Evolutionary conservation across 352 stramenopile species (phyloP), one percentile per base, ranked within the genome.

Genomic region (Phytophthora cactorum): DNA sequence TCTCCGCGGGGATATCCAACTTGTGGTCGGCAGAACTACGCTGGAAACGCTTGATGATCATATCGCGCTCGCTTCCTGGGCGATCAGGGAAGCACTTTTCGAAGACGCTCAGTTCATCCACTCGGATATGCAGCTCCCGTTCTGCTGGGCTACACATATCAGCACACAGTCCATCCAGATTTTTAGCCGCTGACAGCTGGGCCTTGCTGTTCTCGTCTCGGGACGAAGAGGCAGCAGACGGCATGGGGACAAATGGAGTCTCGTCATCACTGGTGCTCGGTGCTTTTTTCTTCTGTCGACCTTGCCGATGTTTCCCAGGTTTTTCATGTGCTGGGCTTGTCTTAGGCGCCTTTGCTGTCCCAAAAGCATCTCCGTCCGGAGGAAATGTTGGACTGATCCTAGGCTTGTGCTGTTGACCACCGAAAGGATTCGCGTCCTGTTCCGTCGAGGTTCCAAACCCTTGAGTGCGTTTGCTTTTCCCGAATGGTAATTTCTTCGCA

Each of bases 11-110:
- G 32, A 96, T 95, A 64, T 96, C 82, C 3, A 96, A 57, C 59
- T 96, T 96, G 67, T 95, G 86, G 55, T 94, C 87, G 10, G 90
- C 90, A 3, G 87, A 94, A 68, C 82, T 92, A 9, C 90, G 86
- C 60, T 97, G 89, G 52, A 96, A 97, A 27, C 86, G 84, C 68
- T 97, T 97, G 51, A 97, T 87, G 60, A 95, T 95, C 53, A 89
- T 61, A 5, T 93, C 78, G 2, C 77, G 75, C 54, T 94, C 84
- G 9, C 52, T 74, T 1, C 83, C 81, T n/a, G 82, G 78, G 7
- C 80, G 51, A 27, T 78, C 76, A 2, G 87, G 84, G 52, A 86
- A 92, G 46, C 79, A 88, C 43, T 96, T 96, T 58, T 97, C 90
- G 47, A 95, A 97, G 2, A 91, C 67, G 52, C 89, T 96, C 51